phyloP scores from a whole-genome alignment of 495 filamentous ascomycete genomes.

The Penicillium robsamsonii region DNA sequence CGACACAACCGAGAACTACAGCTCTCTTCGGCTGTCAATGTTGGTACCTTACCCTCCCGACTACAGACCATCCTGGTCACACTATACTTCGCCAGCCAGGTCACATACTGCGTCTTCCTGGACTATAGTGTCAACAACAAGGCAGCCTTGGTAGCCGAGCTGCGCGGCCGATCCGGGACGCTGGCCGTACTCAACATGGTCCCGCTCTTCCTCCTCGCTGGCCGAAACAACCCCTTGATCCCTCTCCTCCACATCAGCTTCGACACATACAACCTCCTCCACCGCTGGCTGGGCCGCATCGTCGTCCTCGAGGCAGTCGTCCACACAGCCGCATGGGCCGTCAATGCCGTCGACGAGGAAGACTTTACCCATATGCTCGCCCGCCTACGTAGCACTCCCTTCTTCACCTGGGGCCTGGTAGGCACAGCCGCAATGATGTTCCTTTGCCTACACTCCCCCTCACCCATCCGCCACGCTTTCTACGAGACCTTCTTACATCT shows the following conservation, averaged over 20 bases:
- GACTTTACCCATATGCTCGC: slow-evolving; percentile 53
- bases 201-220: slow-evolving; percentile 82
- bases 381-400: slow-evolving; percentile 59
- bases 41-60: slow-evolving; percentile 85
- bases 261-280: slow-evolving; percentile 93
- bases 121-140: slow-evolving; percentile 57
- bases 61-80: slow-evolving; percentile 76
- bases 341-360: slow-evolving; percentile 47
- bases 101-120: slow-evolving; percentile 74
- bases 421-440: slow-evolving; percentile 58
- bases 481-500: slow-evolving; percentile 83
- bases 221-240: slow-evolving; percentile 93
- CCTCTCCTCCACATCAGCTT: slow-evolving; percentile 79
- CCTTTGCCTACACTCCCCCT: slow-evolving; percentile 69
- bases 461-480: slow-evolving; percentile 79
- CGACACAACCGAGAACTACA: slow-evolving; percentile 87
- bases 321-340: slow-evolving; percentile 70
- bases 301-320: slow-evolving; percentile 72
- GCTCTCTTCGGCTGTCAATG: slow-evolving; percentile 78
- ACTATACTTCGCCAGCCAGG: slow-evolving; percentile 70
- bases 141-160: slow-evolving; percentile 55
- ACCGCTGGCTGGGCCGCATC: slow-evolving; percentile 92
- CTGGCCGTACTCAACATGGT: slow-evolving; percentile 87
- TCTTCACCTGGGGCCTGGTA: slow-evolving; percentile 53
- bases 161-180: slow-evolving; percentile 82